Evolutionary conservation across 768 basidiomycete species (phyloP).

Genomic region (Termitomyces sp.): DNA sequence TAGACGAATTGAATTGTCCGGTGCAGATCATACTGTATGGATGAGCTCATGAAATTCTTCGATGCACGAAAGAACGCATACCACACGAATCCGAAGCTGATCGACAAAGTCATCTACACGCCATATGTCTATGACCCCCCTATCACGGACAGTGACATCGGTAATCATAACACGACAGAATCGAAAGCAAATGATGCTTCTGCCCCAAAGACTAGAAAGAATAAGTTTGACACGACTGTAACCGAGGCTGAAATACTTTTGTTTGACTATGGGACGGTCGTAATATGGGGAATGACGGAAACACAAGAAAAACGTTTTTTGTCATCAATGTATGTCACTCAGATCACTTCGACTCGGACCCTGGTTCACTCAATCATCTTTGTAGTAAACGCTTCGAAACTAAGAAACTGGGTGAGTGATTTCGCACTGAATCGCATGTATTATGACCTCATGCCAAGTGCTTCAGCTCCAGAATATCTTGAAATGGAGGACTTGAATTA

Average conservation of each 20-base stretch:
- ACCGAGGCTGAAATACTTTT: conserved; percentile 87
- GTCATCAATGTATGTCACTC: conserved; percentile 73
- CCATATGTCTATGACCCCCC: conserved; percentile 79
- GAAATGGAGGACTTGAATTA: conserved; percentile 98
- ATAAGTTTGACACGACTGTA: conserved; percentile 64
- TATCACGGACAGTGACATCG: conserved; percentile 28
- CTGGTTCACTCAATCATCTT: conserved; percentile 13
- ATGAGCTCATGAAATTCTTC: conserved; percentile 87
- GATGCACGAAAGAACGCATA: conserved; percentile 80
- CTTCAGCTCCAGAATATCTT: conserved; percentile 74
- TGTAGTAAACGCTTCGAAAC: conserved; percentile 88
- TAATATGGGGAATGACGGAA: conserved; percentile 98
- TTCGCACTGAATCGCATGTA: conserved; percentile 1
- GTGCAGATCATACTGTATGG: conserved; percentile 82
- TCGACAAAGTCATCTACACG: conserved; percentile 93
- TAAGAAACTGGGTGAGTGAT: conserved; percentile 69
- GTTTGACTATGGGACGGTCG: conserved; percentile 92
- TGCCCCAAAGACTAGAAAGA: conserved; percentile 50
- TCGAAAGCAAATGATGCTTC: conserved; percentile 41
- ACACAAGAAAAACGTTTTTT: conserved; percentile 88
- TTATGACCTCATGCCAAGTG: conserved; percentile 3
- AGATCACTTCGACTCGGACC: conserved; percentile 2
- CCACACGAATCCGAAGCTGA: conserved; percentile 80
- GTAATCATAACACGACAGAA: conserved; percentile 47
- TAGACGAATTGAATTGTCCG: conserved; percentile 1